These are phyloP conservation scores for Corinectria fuckeliana DNA, from an alignment of 2,329 filamentous ascomycete genomes.

Conservation along the genomic window DNA sequence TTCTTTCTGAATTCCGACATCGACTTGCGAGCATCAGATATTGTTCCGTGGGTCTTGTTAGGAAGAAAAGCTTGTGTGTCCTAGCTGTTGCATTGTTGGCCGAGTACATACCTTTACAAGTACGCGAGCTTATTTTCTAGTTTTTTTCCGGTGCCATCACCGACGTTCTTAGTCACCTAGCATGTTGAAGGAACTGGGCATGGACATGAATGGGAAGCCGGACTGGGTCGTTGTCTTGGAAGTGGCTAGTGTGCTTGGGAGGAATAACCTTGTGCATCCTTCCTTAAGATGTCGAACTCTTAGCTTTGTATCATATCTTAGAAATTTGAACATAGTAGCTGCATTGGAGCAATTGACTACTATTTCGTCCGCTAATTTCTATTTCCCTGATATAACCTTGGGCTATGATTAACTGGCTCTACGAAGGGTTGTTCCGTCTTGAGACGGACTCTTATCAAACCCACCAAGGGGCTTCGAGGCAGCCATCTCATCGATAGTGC, in stretches of 20 bases:
- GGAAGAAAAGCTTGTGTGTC: neutral
- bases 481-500: too few relatives aligned
- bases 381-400: too few relatives aligned
- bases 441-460: too few relatives aligned
- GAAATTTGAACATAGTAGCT: neutral
- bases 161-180: neutral
- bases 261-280: neutral
- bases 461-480: too few relatives aligned
- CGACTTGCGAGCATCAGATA: too few relatives aligned
- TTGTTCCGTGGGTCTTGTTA: neutral
- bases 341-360: neutral
- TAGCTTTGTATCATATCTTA: neutral
- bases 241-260: neutral
- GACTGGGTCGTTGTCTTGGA: neutral
- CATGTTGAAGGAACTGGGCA: neutral
- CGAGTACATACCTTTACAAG: neutral
- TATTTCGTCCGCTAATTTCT: neutral
- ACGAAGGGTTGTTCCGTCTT: too few relatives aligned
- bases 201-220: neutral
- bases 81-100: neutral
- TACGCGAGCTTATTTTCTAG: neutral
- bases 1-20: neutral
- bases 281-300: neutral
- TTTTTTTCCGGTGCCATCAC: neutral
- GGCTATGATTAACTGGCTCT: too few relatives aligned